Evolutionary conservation across 768 basidiomycete species (phyloP).

Genomic region (Pleurotus giganteus): DNA sequence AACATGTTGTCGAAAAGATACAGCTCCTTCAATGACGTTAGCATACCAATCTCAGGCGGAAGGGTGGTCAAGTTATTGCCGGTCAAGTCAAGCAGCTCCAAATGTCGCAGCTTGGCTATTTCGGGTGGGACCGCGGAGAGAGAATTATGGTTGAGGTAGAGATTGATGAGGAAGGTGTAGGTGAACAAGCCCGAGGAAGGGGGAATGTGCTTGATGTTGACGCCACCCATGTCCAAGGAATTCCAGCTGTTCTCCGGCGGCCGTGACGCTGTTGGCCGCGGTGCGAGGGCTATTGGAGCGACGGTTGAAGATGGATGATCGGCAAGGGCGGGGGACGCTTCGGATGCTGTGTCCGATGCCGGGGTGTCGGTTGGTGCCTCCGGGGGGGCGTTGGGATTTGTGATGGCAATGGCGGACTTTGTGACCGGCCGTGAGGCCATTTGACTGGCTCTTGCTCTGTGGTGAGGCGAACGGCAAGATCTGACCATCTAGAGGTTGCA

Average conservation of each 20-base stretch:
- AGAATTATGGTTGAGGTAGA: constrained; percentile 96
- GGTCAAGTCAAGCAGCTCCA: constrained; percentile 89
- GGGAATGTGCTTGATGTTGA: constrained; percentile 89
- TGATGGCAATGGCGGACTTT: constrained; percentile 88
- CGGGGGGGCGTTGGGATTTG: constrained; percentile 73
- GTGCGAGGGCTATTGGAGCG: constrained; percentile 67
- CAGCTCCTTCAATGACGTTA: constrained; percentile 86
- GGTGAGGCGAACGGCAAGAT: constrained; percentile 84
- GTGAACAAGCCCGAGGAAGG: constrained; percentile 70
- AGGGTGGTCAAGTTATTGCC: constrained; percentile 78
- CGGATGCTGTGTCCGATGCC: constrained; percentile 27
- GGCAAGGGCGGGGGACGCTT: constrained; percentile 31
- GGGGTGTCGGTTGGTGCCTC: constrained; percentile 31
- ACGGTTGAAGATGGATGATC: constrained; percentile 77
- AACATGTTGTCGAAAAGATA: constrained; percentile 96
- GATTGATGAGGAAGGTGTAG: constrained; percentile 90
- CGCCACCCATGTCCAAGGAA: constrained; percentile 94
- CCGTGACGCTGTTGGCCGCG: constrained; percentile 60
- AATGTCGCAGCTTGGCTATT: constrained; percentile 79
- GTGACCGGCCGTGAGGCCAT: constrained; percentile 86
- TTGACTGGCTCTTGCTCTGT: constrained; percentile 92
- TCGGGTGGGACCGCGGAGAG: constrained; percentile 76
- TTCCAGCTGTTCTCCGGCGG: constrained; percentile 82
- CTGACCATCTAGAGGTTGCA: constrained; percentile 66
- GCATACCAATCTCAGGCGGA: constrained; percentile 87